These are phyloP conservation scores for Plectosphaerella cucumerina DNA, from an alignment of 2,329 filamentous ascomycete species.

Conservation along the genomic window DNA sequence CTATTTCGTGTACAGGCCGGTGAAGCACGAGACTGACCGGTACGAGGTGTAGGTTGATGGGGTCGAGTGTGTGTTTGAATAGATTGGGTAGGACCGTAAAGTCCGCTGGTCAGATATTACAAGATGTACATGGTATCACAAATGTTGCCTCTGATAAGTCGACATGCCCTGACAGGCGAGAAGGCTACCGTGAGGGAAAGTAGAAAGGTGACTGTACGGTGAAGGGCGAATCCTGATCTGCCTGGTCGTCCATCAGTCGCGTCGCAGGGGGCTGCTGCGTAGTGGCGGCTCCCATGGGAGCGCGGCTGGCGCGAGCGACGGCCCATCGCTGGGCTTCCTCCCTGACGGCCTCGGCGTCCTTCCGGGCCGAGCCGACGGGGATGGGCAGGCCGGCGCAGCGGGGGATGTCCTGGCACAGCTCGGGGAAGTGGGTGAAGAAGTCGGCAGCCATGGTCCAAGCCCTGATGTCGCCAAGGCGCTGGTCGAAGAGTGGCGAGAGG, in stretches of 20 bases:
- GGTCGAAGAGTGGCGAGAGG: slow-evolving; percentile 16
- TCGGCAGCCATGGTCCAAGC: slow-evolving; percentile 22
- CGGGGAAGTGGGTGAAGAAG: slow-evolving; percentile 21
- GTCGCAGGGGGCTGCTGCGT: no score
- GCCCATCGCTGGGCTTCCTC: neutral
- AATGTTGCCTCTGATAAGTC: no score
- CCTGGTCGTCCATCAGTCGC: no score
- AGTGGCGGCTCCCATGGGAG: no score
- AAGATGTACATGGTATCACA: no score
- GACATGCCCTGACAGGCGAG: no score
- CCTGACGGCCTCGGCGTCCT: neutral
- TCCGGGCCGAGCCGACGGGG: neutral
- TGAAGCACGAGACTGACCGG: slow-evolving; percentile 40
- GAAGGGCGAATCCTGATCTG: no score
- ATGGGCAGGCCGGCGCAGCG: slow-evolving; percentile 1
- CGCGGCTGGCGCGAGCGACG: neutral
- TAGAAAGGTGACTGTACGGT: no score
- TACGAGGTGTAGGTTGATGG: slow-evolving; percentile 23
- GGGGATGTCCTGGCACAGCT: slow-evolving; percentile 25
- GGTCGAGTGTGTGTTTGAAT: neutral
- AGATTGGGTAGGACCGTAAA: no score
- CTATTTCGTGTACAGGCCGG: slow-evolving; percentile 47
- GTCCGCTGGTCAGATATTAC: no score
- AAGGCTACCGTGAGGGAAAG: no score
- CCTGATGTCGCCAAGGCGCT: slow-evolving; percentile 17